phyloP scores from a whole-genome alignment of 192 early-diverging fungal genomes.

The Cetraspora pellucida region DNA sequence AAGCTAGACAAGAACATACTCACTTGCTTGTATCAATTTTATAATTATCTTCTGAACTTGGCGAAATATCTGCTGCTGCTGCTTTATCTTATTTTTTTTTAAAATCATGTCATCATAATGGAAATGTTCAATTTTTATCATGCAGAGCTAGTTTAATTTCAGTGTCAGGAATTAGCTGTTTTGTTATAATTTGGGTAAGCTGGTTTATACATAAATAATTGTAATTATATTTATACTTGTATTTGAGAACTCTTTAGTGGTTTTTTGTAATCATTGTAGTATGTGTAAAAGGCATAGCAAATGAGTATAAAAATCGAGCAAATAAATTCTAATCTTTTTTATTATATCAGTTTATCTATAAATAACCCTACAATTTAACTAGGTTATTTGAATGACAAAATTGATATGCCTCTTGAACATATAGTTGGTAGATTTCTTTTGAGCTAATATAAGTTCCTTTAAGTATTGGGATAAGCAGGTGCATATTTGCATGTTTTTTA shows the following conservation, averaged over 20 bases:
- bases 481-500: conserved; percentile 23
- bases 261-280: background rate
- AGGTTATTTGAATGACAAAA: conserved; percentile 1
- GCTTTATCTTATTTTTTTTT: background rate
- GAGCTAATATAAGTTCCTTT: background rate
- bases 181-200: background rate
- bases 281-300: no score
- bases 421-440: background rate
- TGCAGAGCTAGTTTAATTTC: background rate
- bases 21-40: background rate
- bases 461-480: background rate
- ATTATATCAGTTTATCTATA: conserved; percentile 9
- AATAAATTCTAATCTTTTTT: conserved; percentile 8
- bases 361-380: conserved; percentile 1
- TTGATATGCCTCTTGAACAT: background rate
- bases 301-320: background rate
- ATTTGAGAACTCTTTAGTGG: background rate
- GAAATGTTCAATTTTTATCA: background rate
- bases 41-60: background rate
- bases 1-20: background rate
- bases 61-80: background rate
- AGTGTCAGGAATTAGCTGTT: background rate
- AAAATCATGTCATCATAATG: background rate
- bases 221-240: conserved; percentile 20
- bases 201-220: background rate